Evolutionary conservation across 495 filamentous ascomycete species (phyloP), one percentile per base, ranked within the genome.

Genomic region (Ascobolus immersus): DNA sequence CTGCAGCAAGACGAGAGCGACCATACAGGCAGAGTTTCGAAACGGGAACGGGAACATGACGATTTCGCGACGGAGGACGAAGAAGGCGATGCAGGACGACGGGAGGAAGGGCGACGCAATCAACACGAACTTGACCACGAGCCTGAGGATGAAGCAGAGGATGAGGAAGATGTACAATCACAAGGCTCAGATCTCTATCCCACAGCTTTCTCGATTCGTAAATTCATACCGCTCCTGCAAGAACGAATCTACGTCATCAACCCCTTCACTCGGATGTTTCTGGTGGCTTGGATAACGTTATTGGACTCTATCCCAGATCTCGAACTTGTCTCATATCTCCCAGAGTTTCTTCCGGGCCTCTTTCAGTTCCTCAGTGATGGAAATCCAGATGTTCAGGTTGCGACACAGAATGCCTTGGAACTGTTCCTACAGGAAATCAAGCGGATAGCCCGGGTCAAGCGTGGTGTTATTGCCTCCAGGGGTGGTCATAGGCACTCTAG

Each of bases 301-400:
- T 58, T 99, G 17, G 89, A 99, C 52, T 92, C 84, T 6, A 93
- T 99, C 32, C 89, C 89, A 0, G 89, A 99, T 45, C 58, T 99
- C 27, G 89, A 99, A 53, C 70, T 99, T 3, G 84, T 99, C 15
- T 71, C 72, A 7, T 86, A 77, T 50, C 60, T 99, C 23, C 89
- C 89, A 5, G 80, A 81, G 30, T 94, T 94, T 41, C 58, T 99
- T 4, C 77, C 67, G 12, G 89, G 89, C 0, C 59, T 99, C 32
- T 71, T 94, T 48, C 78, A 73, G 36, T 99, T 94, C 43, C 65
- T 99, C 17, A 81, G 78, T 36, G 82, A 92, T 39, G 68, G 73
- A 3, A 91, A 89, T 50, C 65, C 69, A 37, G 89, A 99, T 49
- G 89, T 99, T 14, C 78, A 90, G 44, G 76, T 81, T 29, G 76